A percentile compares a stretch with the other conserved stretches of the same genome.
phyloP scores from a whole-genome alignment of 2,329 filamentous ascomycete species.

The Sclerotinia borealis region DNA sequence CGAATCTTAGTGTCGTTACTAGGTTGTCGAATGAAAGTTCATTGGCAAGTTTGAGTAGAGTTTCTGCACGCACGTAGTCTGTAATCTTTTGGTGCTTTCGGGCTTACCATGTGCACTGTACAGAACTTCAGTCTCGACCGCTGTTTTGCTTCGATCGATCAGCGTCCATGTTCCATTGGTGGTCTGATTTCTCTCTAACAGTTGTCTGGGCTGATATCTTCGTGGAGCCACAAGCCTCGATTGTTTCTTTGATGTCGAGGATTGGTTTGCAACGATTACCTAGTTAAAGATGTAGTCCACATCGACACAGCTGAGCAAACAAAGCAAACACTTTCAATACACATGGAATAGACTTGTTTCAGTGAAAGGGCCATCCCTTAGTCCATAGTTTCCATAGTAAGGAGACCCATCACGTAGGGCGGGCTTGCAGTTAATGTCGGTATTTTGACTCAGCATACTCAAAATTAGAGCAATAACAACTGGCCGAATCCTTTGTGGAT shows the following conservation, averaged over 20 bases:
- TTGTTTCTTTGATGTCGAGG: background rate
- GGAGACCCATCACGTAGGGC: background rate
- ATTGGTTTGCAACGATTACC: background rate
- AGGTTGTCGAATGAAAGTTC: background rate
- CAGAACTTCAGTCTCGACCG: background rate
- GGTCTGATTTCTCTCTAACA: background rate
- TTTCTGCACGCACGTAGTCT: conserved; percentile 2
- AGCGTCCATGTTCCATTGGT: background rate
- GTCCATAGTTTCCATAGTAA: background rate
- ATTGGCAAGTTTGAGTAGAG: background rate
- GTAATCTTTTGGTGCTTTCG: background rate
- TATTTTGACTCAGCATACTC: background rate
- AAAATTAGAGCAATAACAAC: no score
- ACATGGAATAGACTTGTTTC: background rate
- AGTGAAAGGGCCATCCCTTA: background rate
- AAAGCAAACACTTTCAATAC: background rate
- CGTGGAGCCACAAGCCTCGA: background rate
- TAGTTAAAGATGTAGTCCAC: background rate
- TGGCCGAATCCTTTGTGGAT: background rate
- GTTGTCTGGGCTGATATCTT: background rate
- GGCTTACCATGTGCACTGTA: background rate
- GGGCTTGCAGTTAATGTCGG: background rate
- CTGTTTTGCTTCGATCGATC: background rate
- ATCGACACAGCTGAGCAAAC: background rate
- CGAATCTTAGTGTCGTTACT: background rate